Percentiles rank a stretch among this genome's conserved stretches.
Evolutionary conservation across 441 rosid species (phyloP).

Genomic region (Hura crepitans): DNA sequence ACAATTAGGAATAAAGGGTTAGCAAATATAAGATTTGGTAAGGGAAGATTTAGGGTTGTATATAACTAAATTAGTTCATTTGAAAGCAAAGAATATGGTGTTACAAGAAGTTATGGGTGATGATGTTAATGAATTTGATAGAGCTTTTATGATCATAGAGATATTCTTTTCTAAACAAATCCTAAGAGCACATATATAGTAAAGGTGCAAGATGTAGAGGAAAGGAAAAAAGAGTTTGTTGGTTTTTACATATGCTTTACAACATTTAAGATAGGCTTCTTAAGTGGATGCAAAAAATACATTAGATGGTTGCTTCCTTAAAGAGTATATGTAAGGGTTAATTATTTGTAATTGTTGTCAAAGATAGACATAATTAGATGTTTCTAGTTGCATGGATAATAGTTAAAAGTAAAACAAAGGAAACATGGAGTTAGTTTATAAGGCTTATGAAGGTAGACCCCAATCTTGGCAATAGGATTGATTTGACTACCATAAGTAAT

Average conservation of each 20-base stretch:
- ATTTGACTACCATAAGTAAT: background rate
- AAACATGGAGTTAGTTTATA: background rate
- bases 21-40: no score
- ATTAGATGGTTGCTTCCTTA: no score
- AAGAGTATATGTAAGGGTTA: background rate
- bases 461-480: background rate
- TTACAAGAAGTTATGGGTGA: background rate
- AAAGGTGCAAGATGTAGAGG: no score
- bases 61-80: no score
- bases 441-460: background rate
- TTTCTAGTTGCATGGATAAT: background rate
- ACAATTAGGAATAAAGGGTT: background rate
- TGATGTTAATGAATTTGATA: background rate
- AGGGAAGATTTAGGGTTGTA: background rate
- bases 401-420: background rate
- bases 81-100: background rate
- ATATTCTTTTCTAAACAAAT: no score
- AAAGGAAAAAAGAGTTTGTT: no score
- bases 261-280: no score
- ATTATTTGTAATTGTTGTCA: background rate
- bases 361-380: background rate
- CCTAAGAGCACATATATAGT: no score
- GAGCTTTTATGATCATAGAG: no score
- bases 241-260: no score
- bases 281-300: no score